phyloP scores from a whole-genome alignment of 129 eudicot genomes.

The Arctium minus region DNA sequence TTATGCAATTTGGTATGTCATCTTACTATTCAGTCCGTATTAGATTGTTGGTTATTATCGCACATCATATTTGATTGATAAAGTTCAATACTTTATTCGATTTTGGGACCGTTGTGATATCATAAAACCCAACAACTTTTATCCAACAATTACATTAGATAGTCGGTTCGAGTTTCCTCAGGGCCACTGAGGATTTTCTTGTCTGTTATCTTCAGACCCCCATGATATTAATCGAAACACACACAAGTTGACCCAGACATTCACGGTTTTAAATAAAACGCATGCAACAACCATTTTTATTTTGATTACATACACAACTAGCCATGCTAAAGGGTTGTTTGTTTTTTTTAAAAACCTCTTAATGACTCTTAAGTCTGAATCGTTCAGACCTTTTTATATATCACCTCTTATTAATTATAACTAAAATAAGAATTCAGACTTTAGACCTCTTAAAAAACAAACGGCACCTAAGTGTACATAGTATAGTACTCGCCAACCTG shows the following conservation, averaged over 20 bases:
- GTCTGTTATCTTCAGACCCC: not conserved
- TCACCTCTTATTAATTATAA: no score
- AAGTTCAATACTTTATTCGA: not conserved
- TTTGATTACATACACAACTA: not conserved
- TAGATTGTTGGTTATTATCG: not conserved
- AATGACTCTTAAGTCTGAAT: no score
- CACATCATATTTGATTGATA: not conserved
- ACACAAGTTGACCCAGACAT: not conserved
- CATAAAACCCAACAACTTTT: not conserved
- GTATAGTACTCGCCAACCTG: not conserved
- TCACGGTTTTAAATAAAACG: not conserved
- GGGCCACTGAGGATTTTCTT: not conserved
- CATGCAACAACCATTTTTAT: not conserved
- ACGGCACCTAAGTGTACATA: not conserved
- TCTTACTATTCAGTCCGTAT: not conserved
- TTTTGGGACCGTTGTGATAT: not conserved
- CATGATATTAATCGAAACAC: not conserved
- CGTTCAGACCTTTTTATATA: no score
- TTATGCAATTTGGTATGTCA: no score
- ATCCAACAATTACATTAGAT: not conserved
- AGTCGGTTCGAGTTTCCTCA: not conserved
- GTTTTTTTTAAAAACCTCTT: no score
- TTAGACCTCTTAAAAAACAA: no score
- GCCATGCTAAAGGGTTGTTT: not conserved
- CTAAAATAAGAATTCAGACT: no score